phyloP scores from a whole-genome alignment of 352 stramenopile genomes.

The Globisporangium heterothallicum region DNA sequence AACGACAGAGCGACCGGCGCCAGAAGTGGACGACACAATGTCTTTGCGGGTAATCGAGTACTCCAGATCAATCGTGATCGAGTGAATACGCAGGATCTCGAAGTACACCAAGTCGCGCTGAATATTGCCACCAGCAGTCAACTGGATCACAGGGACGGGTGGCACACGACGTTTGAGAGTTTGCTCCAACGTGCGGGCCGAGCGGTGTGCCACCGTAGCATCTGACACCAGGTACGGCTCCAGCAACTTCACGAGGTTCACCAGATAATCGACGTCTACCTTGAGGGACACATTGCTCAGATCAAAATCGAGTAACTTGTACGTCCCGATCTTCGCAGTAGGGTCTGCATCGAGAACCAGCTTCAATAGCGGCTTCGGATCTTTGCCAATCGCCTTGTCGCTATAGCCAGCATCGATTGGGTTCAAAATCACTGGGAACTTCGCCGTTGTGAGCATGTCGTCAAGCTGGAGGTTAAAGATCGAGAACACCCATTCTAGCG shows the following conservation, averaged over 20 bases:
- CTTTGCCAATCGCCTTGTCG: constrained; percentile 57
- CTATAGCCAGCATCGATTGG: constrained; percentile 75
- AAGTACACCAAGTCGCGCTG: constrained; percentile 81
- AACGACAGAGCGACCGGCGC: constrained; percentile 63
- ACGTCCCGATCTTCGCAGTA: constrained; percentile 68
- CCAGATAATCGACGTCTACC: constrained; percentile 81
- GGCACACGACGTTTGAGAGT: constrained; percentile 58
- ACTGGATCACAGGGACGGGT: constrained; percentile 43
- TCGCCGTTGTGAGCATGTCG: constrained; percentile 77
- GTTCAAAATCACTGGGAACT: constrained; percentile 84
- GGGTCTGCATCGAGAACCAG: constrained; percentile 74
- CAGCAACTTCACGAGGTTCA: constrained; percentile 75
- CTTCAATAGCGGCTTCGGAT: constrained; percentile 57
- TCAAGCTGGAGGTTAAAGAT: constrained; percentile 80
- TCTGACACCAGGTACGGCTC: constrained; percentile 77
- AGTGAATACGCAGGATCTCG: constrained; percentile 68
- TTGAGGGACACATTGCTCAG: constrained; percentile 68
- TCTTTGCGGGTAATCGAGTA: constrained; percentile 84
- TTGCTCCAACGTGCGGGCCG: constrained; percentile 49
- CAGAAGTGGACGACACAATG: constrained; percentile 59
- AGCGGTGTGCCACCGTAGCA: constrained; percentile 48
- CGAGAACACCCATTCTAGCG: constrained; percentile 70
- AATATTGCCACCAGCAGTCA: constrained; percentile 64
- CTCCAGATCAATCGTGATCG: constrained; percentile 68
- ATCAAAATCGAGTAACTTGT: constrained; percentile 77